phyloP scores from a whole-genome alignment of 108 stramenopile genomes.

The Nitzschia sp. region DNA sequence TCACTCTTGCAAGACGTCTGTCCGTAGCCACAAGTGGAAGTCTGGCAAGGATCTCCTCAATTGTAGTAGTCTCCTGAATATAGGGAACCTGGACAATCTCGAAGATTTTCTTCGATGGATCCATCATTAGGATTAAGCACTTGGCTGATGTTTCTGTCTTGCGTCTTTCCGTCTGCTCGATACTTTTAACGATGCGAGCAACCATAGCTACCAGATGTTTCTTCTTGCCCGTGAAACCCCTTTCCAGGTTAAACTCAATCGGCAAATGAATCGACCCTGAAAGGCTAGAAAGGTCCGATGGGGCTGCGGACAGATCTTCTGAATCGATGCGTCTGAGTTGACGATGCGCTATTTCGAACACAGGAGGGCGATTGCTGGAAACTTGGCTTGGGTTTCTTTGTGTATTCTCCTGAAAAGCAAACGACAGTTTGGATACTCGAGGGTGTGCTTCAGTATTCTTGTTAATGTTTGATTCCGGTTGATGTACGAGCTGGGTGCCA shows the following conservation, averaged over 20 bases:
- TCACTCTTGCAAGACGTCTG: constrained; percentile 4
- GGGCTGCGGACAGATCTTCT: not conserved
- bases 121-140: constrained; percentile 14
- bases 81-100: constrained; percentile 20
- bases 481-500: no score
- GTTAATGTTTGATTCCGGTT: no score
- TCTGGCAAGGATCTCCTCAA: constrained; percentile 8
- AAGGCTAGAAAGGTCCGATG: constrained; percentile 16
- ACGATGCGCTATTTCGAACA: not conserved
- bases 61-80: not conserved
- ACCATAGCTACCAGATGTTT: not conserved
- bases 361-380: constrained; percentile 7
- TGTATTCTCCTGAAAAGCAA: no score
- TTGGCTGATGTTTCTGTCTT: not conserved
- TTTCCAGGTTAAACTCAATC: constrained; percentile 11
- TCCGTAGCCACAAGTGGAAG: constrained; percentile 9
- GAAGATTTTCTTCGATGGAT: constrained; percentile 14
- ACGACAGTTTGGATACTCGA: no score
- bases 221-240: not conserved
- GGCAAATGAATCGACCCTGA: not conserved
- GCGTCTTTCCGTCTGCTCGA: not conserved
- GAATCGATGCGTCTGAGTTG: not conserved
- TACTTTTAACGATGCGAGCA: not conserved
- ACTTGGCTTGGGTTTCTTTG: no score
- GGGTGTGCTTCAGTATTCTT: no score